Evolutionary conservation across 1,284 basidiomycete genomes (phyloP).

Genomic region (Malassezia furfur): DNA sequence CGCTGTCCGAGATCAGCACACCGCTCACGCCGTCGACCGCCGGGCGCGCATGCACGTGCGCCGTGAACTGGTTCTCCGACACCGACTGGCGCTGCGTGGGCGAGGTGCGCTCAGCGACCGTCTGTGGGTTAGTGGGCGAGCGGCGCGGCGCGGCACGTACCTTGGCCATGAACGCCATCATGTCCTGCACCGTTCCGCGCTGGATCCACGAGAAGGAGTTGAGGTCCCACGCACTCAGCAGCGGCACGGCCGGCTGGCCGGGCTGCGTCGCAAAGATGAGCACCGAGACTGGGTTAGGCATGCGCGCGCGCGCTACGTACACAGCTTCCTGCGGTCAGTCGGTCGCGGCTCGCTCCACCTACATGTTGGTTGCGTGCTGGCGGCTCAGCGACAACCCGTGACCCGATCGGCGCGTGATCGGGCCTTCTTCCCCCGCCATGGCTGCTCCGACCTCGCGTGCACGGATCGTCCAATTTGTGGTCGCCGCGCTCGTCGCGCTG

Average conservation of each 20-base stretch:
- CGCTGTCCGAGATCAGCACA: slow-evolving; percentile 85
- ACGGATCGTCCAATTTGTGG: not conserved
- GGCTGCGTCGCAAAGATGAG: slow-evolving; percentile 42
- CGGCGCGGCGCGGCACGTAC: slow-evolving; percentile 19
- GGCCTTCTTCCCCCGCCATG: not conserved
- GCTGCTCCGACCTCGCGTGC: not conserved
- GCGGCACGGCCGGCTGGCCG: slow-evolving; percentile 52
- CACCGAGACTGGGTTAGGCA: slow-evolving; percentile 22
- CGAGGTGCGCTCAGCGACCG: slow-evolving; percentile 79
- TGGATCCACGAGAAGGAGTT: slow-evolving; percentile 92
- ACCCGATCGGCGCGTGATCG: not conserved
- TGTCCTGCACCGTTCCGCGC: slow-evolving; percentile 52
- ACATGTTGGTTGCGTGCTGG: not conserved
- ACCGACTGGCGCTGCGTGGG: slow-evolving; percentile 65
- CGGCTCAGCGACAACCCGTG: not conserved
- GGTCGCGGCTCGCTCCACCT: not conserved
- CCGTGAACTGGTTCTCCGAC: slow-evolving; percentile 86
- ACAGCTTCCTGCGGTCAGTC: slow-evolving; percentile 16
- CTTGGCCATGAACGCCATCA: slow-evolving; percentile 48
- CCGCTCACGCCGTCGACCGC: slow-evolving; percentile 54
- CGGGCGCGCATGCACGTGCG: slow-evolving; percentile 66
- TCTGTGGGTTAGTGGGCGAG: slow-evolving; percentile 49
- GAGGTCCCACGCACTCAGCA: slow-evolving; percentile 70
- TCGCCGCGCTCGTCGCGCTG: not conserved
- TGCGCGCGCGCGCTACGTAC: slow-evolving; percentile 2